Percentiles rank a stretch among this genome's conserved stretches.
Conservation (phyloP, 108 stramenopile species). For the Cyclotella choctawhatcheeana region DNA sequence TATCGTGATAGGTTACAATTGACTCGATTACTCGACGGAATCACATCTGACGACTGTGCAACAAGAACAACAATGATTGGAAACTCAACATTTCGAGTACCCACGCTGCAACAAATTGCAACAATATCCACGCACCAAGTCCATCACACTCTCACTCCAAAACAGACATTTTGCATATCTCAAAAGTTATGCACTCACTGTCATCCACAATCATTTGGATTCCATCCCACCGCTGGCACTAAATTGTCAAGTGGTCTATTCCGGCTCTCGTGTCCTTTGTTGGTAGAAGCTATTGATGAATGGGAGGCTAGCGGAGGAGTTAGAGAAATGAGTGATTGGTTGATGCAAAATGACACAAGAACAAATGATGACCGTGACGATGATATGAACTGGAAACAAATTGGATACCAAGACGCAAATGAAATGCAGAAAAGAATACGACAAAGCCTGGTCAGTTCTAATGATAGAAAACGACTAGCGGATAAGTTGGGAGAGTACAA, state of each 20-base stretch:
- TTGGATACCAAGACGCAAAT: constrained; percentile 25
- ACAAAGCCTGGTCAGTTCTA: constrained; percentile 3
- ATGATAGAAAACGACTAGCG: constrained; percentile 13
- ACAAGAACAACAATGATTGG: constrained; percentile 36
- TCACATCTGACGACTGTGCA: no score
- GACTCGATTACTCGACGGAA: no score
- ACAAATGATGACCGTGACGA: background rate
- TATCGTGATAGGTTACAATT: no score
- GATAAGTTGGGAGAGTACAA: constrained; percentile 29
- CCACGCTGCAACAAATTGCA: constrained; percentile 13
- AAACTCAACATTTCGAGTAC: constrained; percentile 27
- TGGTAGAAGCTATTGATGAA: constrained; percentile 37
- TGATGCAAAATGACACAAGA: constrained; percentile 5
- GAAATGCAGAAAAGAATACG: constrained; percentile 35
- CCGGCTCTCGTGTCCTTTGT: constrained; percentile 34
- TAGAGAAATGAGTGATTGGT: constrained; percentile 38
- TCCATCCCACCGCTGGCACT: constrained; percentile 36
- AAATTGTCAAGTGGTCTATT: constrained; percentile 36
- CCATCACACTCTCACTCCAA: constrained; percentile 16
- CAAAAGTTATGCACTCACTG: constrained; percentile 26
- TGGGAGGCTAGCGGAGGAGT: constrained; percentile 34
- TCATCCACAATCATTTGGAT: constrained; percentile 45
- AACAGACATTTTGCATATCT: constrained; percentile 28
- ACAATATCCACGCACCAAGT: constrained; percentile 30
- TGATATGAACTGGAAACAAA: constrained; percentile 13